Evolutionary conservation across 768 basidiomycete species (phyloP).

Genomic region (Boletus bicolor): DNA sequence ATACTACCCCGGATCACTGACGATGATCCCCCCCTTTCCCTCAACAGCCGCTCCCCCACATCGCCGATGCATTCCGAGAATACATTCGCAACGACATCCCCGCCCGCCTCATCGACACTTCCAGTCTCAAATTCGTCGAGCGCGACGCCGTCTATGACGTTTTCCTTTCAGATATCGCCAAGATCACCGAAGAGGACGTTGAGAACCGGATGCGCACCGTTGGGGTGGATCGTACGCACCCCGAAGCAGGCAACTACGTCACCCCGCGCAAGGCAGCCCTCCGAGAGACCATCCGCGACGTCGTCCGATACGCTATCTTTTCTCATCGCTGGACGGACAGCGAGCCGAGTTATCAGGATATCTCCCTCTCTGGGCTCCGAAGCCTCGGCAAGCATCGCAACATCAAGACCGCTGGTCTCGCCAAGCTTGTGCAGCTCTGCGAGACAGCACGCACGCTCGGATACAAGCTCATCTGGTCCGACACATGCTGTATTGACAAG

Average conservation of each 20-base stretch:
- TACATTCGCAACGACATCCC: constrained; percentile 29
- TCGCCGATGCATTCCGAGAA: constrained; percentile 13
- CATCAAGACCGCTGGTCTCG: constrained; percentile 1
- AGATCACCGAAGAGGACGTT: constrained; percentile 18
- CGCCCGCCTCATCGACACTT: constrained; percentile 23
- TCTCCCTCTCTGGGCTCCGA: neutral
- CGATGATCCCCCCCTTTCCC: neutral
- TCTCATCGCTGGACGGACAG: constrained; percentile 24
- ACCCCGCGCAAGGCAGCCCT: constrained; percentile 10
- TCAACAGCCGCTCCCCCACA: neutral
- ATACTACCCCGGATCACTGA: neutral
- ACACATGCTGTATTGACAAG: constrained; percentile 33
- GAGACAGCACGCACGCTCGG: constrained; percentile 18
- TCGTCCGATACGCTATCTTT: constrained; percentile 24
- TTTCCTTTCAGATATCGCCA: constrained; percentile 17
- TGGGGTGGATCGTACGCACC: neutral
- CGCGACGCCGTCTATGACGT: constrained; percentile 18
- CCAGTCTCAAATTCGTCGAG: constrained; percentile 21
- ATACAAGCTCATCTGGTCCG: constrained; percentile 27
- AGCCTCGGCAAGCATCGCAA: constrained; percentile 1
- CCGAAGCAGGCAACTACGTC: constrained; percentile 18
- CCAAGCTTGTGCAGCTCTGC: constrained; percentile 22
- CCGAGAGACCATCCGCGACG: constrained; percentile 15
- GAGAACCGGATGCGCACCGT: neutral
- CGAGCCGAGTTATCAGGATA: constrained; percentile 24